Conservation (phyloP, 495 filamentous ascomycete genomes). For the Hypoxylon intermedium region DNA sequence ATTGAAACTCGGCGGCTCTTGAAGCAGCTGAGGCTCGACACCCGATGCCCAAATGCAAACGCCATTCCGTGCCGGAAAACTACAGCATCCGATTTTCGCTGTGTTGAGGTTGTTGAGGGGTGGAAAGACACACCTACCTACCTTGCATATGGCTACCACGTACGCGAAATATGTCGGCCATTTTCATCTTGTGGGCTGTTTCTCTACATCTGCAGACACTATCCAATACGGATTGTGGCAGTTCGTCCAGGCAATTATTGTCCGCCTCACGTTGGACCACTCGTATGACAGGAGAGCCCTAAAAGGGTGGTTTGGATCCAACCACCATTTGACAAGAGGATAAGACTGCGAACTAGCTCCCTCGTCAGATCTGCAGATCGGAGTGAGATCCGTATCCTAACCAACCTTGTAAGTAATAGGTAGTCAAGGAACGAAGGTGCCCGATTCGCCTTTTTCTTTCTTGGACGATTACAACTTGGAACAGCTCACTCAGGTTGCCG, state of each 20-base stretch:
- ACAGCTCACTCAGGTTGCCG: not conserved
- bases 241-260: constrained; percentile 6
- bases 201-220: constrained; percentile 12
- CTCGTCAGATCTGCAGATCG: constrained; percentile 17
- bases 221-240: constrained; percentile 20
- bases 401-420: not conserved
- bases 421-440: not conserved
- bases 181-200: constrained; percentile 18
- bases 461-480: constrained; percentile 17
- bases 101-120: constrained; percentile 14
- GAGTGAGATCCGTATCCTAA: constrained; percentile 2
- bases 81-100: constrained; percentile 37
- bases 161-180: constrained; percentile 28
- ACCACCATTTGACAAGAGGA: constrained; percentile 15
- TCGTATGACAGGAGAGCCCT: constrained; percentile 12
- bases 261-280: constrained; percentile 12
- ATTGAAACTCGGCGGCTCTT: constrained; percentile 12
- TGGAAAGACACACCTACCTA: constrained; percentile 12
- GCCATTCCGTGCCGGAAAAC: constrained; percentile 12
- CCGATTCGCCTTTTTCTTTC: not conserved
- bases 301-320: constrained; percentile 3
- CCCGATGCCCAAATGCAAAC: constrained; percentile 9
- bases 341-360: constrained; percentile 9
- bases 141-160: constrained; percentile 31
- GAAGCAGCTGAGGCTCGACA: constrained; percentile 26